Evolutionary conservation across 2,329 filamentous ascomycete genomes (phyloP).

Genomic region (Fusarium tanahbumbuense): DNA sequence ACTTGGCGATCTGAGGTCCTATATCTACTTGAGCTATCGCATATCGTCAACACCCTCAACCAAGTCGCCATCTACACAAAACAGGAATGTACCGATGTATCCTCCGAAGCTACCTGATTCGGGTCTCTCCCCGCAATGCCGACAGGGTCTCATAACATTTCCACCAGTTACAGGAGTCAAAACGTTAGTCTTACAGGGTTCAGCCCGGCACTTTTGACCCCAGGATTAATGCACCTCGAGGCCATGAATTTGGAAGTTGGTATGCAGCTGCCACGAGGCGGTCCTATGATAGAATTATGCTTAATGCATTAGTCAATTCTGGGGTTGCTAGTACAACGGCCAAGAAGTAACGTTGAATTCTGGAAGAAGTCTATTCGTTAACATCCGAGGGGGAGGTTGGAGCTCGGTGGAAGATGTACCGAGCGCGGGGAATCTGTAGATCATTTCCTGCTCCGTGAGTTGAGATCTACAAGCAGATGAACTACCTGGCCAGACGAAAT

Average conservation of each 20-base stretch:
- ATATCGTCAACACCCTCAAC: not conserved
- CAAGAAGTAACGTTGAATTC: not conserved
- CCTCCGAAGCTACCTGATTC: slow-evolving; percentile 31
- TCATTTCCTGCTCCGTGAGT: not conserved
- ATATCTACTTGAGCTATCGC: slow-evolving; percentile 1
- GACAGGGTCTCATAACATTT: slow-evolving; percentile 25
- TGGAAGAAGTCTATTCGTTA: not conserved
- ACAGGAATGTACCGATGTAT: slow-evolving; percentile 5
- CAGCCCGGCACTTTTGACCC: slow-evolving; percentile 7
- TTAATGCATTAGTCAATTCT: not conserved
- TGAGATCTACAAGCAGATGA: not conserved
- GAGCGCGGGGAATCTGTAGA: slow-evolving; percentile 10
- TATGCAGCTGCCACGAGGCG: not conserved
- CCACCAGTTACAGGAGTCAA: slow-evolving; percentile 16
- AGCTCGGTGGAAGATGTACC: slow-evolving; percentile 2
- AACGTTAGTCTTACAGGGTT: not conserved
- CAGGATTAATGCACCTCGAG: not conserved
- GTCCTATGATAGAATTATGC: not conserved
- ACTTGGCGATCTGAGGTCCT: not conserved
- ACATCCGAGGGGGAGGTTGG: not conserved
- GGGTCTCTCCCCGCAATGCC: slow-evolving; percentile 7
- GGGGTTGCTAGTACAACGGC: not conserved
- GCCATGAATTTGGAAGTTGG: slow-evolving; percentile 9
- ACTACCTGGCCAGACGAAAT: not conserved
- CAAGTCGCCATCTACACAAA: slow-evolving; percentile 12